These are phyloP conservation scores for Saccharomycopsis guyanensis DNA, from an alignment of 805 yeast species.

Conservation along the genomic window DNA sequence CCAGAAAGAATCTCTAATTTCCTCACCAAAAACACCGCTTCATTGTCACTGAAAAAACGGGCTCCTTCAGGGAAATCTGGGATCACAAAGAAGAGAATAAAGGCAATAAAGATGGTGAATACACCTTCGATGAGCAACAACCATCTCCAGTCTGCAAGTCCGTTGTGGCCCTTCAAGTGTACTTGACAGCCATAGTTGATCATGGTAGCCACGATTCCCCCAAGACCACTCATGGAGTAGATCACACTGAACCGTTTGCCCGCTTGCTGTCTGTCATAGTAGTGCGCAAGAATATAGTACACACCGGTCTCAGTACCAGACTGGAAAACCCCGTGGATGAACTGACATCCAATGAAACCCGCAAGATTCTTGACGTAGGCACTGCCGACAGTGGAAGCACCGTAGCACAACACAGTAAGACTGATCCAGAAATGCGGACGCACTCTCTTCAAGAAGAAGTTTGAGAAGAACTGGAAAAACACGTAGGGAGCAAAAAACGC, in stretches of 20 bases:
- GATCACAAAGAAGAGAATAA: slow-evolving; percentile 32
- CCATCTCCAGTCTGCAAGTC: slow-evolving; percentile 19
- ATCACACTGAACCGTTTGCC: slow-evolving; percentile 62
- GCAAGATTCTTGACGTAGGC: slow-evolving; percentile 55
- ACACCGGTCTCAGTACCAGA: slow-evolving; percentile 70
- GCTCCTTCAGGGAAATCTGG: slow-evolving; percentile 72
- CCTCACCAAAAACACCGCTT: slow-evolving; percentile 44
- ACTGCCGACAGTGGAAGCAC: slow-evolving; percentile 54
- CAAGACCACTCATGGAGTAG: slow-evolving; percentile 56
- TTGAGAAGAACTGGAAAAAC: slow-evolving; percentile 54
- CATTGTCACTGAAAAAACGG: slow-evolving; percentile 39
- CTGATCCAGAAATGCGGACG: slow-evolving; percentile 60
- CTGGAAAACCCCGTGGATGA: slow-evolving; percentile 59
- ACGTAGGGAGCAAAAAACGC: slow-evolving; percentile 67
- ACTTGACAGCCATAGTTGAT: slow-evolving; percentile 51
- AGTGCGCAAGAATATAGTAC: slow-evolving; percentile 58
- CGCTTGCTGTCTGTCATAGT: slow-evolving; percentile 55
- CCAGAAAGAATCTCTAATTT: slow-evolving; percentile 50
- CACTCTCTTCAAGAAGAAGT: slow-evolving; percentile 48
- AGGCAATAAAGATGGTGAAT: background rate
- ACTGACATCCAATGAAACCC: slow-evolving; percentile 51
- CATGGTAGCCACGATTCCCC: slow-evolving; percentile 72
- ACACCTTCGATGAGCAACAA: background rate
- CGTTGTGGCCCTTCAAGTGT: slow-evolving; percentile 39
- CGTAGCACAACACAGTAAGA: slow-evolving; percentile 49